These are phyloP conservation scores for Dichotomocladium elegans DNA, from an alignment of 371 early-diverging fungal genomes.

Conservation along the genomic window DNA sequence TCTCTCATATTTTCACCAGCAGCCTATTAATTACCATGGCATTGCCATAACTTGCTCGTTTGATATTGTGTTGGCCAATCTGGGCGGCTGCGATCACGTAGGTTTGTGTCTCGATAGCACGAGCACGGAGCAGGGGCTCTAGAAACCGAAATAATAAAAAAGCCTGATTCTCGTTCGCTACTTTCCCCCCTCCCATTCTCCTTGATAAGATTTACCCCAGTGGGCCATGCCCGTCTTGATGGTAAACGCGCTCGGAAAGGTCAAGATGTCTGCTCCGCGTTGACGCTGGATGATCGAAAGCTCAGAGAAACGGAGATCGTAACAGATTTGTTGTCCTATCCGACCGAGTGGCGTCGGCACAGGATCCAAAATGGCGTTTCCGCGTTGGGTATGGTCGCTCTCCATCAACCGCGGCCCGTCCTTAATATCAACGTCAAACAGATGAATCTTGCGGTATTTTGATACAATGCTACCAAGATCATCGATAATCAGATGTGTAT, in stretches of 20 bases:
- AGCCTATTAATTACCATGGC: constrained; percentile 58
- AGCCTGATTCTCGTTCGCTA: no score
- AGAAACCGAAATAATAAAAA: no score
- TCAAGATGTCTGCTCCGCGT: constrained; percentile 68
- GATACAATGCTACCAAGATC: constrained; percentile 52
- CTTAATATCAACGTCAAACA: constrained; percentile 72
- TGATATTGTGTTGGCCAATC: constrained; percentile 72
- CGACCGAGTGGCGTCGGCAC: constrained; percentile 68
- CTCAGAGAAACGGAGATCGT: constrained; percentile 84
- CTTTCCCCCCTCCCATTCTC: not conserved
- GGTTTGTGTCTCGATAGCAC: constrained; percentile 85
- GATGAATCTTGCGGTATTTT: constrained; percentile 74
- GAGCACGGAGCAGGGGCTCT: constrained; percentile 73
- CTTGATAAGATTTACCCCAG: constrained; percentile 58
- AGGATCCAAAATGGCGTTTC: constrained; percentile 47
- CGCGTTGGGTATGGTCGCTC: constrained; percentile 55
- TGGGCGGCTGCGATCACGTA: constrained; percentile 75
- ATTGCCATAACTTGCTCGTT: constrained; percentile 74
- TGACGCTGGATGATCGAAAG: constrained; percentile 53
- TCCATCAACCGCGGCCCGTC: constrained; percentile 66
- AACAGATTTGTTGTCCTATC: constrained; percentile 73
- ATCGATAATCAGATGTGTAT: constrained; percentile 69
- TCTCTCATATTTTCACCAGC: not conserved
- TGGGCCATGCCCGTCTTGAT: constrained; percentile 80
- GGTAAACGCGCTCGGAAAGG: constrained; percentile 88